phyloP scores from a whole-genome alignment of 768 basidiomycete genomes.

The Tricholoma sp. region DNA sequence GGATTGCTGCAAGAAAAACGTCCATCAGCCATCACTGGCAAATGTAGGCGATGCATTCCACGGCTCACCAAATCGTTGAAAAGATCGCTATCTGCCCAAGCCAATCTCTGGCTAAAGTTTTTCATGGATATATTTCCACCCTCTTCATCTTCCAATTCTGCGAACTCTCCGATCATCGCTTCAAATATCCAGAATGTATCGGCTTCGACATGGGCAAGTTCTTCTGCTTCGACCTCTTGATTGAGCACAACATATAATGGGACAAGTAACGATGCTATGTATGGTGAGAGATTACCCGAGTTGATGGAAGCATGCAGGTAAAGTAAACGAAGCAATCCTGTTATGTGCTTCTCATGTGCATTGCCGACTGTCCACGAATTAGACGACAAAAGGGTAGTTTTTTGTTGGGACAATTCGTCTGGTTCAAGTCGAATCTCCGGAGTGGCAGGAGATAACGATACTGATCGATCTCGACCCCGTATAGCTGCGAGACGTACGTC shows the following conservation, averaged over 20 bases:
- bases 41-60: background rate
- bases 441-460: slow-evolving; percentile 29
- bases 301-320: slow-evolving; percentile 71
- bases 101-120: slow-evolving; percentile 53
- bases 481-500: slow-evolving; percentile 49
- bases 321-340: slow-evolving; percentile 62
- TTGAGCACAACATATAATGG: slow-evolving; percentile 60
- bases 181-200: slow-evolving; percentile 84
- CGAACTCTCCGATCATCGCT: slow-evolving; percentile 64
- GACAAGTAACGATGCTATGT: slow-evolving; percentile 64
- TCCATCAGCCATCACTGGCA: slow-evolving; percentile 3
- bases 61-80: slow-evolving; percentile 50
- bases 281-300: slow-evolving; percentile 63
- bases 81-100: slow-evolving; percentile 62
- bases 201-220: slow-evolving; percentile 66
- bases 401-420: slow-evolving; percentile 23
- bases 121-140: slow-evolving; percentile 58
- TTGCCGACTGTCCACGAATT: slow-evolving; percentile 32
- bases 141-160: slow-evolving; percentile 69
- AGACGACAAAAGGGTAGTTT: slow-evolving; percentile 34
- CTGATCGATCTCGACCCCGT: slow-evolving; percentile 24
- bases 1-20: slow-evolving; percentile 34
- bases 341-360: slow-evolving; percentile 55
- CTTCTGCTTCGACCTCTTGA: slow-evolving; percentile 57
- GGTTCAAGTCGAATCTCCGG: slow-evolving; percentile 34